Conservation (phyloP, 2,329 filamentous ascomycete genomes). For the Drechslera avenae region DNA sequence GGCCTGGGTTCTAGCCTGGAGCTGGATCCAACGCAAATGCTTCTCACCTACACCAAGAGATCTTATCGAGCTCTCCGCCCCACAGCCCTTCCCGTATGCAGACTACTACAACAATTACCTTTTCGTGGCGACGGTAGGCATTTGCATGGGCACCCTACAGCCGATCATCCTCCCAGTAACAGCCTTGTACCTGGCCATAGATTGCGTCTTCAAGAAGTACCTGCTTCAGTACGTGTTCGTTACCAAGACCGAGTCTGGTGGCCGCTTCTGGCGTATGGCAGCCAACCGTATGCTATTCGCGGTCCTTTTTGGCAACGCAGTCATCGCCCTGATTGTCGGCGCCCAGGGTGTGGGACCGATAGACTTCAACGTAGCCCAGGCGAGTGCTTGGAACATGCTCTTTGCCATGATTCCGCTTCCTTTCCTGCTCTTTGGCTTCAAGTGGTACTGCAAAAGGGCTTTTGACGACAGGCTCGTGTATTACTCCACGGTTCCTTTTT, state of each 20-base stretch:
- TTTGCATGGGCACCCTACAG: conserved; percentile 83
- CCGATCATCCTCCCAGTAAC: conserved; percentile 85
- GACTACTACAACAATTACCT: conserved; percentile 98
- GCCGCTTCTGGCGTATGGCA: conserved; percentile 85
- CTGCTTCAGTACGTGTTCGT: conserved; percentile 83
- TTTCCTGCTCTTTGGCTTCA: conserved; percentile 79
- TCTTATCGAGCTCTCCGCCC: conserved; percentile 89
- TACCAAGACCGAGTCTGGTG: conserved; percentile 94
- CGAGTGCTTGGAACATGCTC: conserved; percentile 58
- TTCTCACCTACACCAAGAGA: conserved; percentile 86
- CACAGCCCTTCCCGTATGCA: conserved; percentile 89
- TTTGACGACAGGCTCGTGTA: conserved; percentile 83
- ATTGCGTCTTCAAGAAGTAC: conserved; percentile 92
- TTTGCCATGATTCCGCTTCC: conserved; percentile 75
- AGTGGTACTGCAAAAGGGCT: conserved; percentile 74
- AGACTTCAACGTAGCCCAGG: conserved; percentile 24
- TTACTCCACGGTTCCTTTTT: conserved; percentile 65
- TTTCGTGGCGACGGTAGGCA: conserved; percentile 85
- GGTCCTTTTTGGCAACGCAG: conserved; percentile 74
- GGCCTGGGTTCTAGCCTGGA: conserved; percentile 77
- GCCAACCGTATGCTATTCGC: conserved; percentile 92
- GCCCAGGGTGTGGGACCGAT: conserved; percentile 63
- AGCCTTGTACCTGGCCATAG: conserved; percentile 84
- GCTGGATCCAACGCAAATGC: conserved; percentile 80
- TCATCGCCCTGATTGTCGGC: conserved; percentile 78